Evolutionary conservation across 2,329 filamentous ascomycete genomes (phyloP).

Genomic region (Graphilbum sp.): DNA sequence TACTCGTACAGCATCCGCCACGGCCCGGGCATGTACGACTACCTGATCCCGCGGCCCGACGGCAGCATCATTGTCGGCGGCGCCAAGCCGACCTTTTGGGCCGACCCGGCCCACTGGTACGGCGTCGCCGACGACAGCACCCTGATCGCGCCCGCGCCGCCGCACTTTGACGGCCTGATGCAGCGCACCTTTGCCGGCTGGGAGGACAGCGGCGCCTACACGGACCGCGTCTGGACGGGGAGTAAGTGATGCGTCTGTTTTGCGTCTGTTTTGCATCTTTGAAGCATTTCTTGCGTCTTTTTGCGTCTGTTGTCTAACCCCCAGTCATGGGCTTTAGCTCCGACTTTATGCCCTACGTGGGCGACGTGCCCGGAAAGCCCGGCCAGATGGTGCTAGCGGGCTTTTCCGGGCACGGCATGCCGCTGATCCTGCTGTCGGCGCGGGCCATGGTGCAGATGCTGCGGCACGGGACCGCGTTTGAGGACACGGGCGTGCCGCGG

Average conservation of each 20-base stretch:
- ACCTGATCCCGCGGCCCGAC: conserved; percentile 26
- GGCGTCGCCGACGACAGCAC: conserved; percentile 26
- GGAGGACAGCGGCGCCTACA: conserved; percentile 23
- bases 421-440: too few relatives aligned
- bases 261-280: too few relatives aligned
- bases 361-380: too few relatives aligned
- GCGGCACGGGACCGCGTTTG: too few relatives aligned
- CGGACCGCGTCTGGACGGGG: conserved; percentile 19
- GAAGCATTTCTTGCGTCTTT: too few relatives aligned
- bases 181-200: conserved; percentile 29
- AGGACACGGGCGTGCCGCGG: too few relatives aligned
- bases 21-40: conserved; percentile 12
- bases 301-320: too few relatives aligned
- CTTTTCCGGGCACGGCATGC: too few relatives aligned
- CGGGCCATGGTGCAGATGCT: too few relatives aligned
- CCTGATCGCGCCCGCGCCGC: conserved; percentile 23
- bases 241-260: conserved; percentile 4
- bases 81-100: conserved; percentile 15
- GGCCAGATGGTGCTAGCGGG: too few relatives aligned
- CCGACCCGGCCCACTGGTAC: conserved; percentile 24
- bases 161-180: conserved; percentile 32
- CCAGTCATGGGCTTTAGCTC: too few relatives aligned
- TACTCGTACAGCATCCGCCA: conserved; percentile 2
- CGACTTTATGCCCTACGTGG: too few relatives aligned
- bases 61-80: conserved; percentile 25